These are phyloP conservation scores for Fomitopsis pinicola DNA, from an alignment of 1,284 basidiomycete genomes.

Conservation along the genomic window DNA sequence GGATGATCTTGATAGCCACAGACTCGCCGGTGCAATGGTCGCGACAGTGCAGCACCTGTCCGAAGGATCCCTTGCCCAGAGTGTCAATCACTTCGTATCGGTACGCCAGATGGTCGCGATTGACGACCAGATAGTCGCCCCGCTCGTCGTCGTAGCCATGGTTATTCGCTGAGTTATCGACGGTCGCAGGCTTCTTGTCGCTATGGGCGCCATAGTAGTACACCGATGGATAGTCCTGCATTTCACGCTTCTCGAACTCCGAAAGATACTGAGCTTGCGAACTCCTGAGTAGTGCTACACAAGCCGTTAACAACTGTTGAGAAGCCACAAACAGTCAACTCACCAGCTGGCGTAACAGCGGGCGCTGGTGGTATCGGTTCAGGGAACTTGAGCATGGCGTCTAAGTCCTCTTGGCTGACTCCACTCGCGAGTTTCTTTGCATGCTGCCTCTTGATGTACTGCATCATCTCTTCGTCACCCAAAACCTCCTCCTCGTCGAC, in stretches of 20 bases:
- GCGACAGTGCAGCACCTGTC: conserved; percentile 94
- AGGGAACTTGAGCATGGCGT: conserved; percentile 89
- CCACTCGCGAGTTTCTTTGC: conserved; percentile 85
- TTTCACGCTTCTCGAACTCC: conserved; percentile 88
- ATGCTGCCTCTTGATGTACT: conserved; percentile 89
- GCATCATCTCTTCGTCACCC: conserved; percentile 96
- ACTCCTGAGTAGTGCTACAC: conserved; percentile 57
- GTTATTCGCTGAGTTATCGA: conserved; percentile 80
- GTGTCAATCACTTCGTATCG: conserved; percentile 93
- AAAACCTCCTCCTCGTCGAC: conserved; percentile 88
- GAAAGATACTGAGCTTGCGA: conserved; percentile 65
- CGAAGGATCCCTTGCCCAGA: conserved; percentile 97
- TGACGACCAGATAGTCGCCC: conserved; percentile 92
- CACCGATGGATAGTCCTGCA: conserved; percentile 82
- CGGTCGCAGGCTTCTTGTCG: conserved; percentile 76
- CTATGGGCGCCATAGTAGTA: conserved; percentile 82
- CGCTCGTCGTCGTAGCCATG: conserved; percentile 98
- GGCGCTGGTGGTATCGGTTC: conserved; percentile 76
- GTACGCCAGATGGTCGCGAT: conserved; percentile 91
- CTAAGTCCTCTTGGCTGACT: conserved; percentile 81
- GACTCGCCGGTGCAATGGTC: conserved; percentile 97
- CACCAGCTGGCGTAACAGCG: conserved; percentile 71
- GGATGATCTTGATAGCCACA: conserved; percentile 98
- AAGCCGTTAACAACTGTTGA: conserved; percentile 3
- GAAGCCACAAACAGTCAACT: conserved; percentile 24